A percentile compares a stretch with the other conserved stretches of the same genome.
Conservation (phyloP, 2,329 filamentous ascomycete species). For the Zymoseptoria ardabiliae region DNA sequence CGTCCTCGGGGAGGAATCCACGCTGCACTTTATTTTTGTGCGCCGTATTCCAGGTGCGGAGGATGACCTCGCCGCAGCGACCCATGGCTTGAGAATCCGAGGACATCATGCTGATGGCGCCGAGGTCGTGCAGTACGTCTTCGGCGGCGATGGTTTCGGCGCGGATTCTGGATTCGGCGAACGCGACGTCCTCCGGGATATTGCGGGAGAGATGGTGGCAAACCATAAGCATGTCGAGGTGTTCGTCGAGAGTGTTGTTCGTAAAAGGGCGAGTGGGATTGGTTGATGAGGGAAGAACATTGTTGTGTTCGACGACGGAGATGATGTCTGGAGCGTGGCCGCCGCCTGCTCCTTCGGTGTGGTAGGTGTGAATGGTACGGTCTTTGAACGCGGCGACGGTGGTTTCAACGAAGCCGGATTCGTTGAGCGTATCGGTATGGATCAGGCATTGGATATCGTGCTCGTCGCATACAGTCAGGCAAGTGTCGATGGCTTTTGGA, state of each 20-base stretch:
- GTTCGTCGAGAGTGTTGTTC: slow-evolving; percentile 86
- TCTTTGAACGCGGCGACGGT: slow-evolving; percentile 79
- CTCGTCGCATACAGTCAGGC: slow-evolving; percentile 73
- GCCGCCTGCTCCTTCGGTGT: slow-evolving; percentile 90
- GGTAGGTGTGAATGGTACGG: slow-evolving; percentile 90
- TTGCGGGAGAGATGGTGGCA: slow-evolving; percentile 90
- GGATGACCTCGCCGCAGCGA: slow-evolving; percentile 84
- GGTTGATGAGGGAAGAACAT: slow-evolving; percentile 84
- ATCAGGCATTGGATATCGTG: slow-evolving; percentile 89
- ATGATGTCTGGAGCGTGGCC: slow-evolving; percentile 97
- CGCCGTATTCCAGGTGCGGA: slow-evolving; percentile 92
- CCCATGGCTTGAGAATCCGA: slow-evolving; percentile 96
- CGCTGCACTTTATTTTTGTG: slow-evolving; percentile 93
- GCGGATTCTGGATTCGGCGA: slow-evolving; percentile 88
- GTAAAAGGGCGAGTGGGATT: slow-evolving; percentile 91
- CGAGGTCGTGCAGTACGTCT: slow-evolving; percentile 89
- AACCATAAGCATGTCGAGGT: slow-evolving; percentile 97
- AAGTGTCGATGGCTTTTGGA: slow-evolving; percentile 83
- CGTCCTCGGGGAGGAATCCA: slow-evolving; percentile 68
- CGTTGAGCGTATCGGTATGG: slow-evolving; percentile 92
- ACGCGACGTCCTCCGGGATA: slow-evolving; percentile 92
- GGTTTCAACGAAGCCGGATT: slow-evolving; percentile 92
- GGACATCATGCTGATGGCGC: slow-evolving; percentile 96
- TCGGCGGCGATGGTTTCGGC: slow-evolving; percentile 95
- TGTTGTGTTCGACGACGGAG: slow-evolving; percentile 76